A percentile compares a stretch with the other conserved stretches of the same genome.
Evolutionary conservation across 2,329 filamentous ascomycete genomes (phyloP).

Genomic region (Amesomyces nigricolor): DNA sequence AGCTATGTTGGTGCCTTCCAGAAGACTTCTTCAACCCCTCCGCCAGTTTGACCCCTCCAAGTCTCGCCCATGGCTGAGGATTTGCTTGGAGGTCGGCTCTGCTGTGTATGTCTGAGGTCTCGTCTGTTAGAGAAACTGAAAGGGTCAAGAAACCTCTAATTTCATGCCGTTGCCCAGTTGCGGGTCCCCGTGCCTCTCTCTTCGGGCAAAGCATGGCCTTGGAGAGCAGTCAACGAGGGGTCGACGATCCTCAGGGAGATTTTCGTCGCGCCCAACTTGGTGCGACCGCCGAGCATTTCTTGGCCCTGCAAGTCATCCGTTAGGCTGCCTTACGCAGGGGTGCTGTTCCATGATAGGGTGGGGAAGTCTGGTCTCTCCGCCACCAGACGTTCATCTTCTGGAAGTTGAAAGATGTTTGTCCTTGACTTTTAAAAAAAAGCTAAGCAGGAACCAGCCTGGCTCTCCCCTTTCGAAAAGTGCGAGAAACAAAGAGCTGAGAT

Average conservation of each 20-base stretch:
- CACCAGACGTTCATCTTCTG: too few species aligned
- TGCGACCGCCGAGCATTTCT: slow-evolving; percentile 11
- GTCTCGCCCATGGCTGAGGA: background rate
- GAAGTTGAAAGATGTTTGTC: too few species aligned
- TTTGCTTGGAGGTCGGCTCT: too few species aligned
- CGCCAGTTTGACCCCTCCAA: background rate
- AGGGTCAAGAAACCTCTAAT: too few species aligned
- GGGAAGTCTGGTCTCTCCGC: background rate
- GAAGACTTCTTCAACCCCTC: background rate
- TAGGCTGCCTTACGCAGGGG: slow-evolving; percentile 7
- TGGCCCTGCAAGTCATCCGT: slow-evolving; percentile 22
- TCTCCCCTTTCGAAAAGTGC: too few species aligned
- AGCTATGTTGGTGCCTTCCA: slow-evolving; percentile 1
- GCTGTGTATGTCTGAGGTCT: too few species aligned
- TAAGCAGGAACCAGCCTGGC: too few species aligned
- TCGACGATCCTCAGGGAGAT: background rate
- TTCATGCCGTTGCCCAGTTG: too few species aligned
- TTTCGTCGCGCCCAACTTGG: slow-evolving; percentile 19
- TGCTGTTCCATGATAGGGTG: slow-evolving; percentile 9
- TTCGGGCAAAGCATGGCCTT: background rate
- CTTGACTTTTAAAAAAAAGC: too few species aligned
- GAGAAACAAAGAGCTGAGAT: too few species aligned
- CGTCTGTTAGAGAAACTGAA: too few species aligned
- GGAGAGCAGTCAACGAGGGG: background rate
- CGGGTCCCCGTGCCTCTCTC: too few species aligned